Conservation (phyloP, 2,329 filamentous ascomycete genomes). For the Metarhizium humberi region DNA sequence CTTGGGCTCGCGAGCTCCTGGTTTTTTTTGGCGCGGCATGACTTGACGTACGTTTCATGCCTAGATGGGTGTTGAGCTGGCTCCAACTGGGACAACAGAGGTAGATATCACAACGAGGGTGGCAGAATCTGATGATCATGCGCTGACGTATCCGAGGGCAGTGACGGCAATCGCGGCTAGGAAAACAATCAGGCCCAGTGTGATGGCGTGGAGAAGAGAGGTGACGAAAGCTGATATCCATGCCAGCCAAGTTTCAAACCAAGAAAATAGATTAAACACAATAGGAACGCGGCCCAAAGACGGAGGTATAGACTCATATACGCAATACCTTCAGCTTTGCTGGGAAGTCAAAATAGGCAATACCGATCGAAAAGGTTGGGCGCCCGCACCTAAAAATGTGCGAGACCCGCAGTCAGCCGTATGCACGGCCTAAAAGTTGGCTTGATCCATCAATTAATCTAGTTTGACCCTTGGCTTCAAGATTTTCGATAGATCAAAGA, state of each 20-base stretch:
- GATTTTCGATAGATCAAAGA: background rate
- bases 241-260: background rate
- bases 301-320: constrained; percentile 2
- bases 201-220: background rate
- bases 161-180: background rate
- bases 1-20: constrained; percentile 33
- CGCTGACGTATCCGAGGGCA: background rate
- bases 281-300: background rate
- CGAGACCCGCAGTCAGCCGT: constrained; percentile 2
- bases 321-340: constrained; percentile 2
- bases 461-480: background rate
- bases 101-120: background rate
- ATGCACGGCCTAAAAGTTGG: background rate
- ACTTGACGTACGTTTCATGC: background rate
- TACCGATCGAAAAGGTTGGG: constrained; percentile 1
- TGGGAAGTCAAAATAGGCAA: background rate
- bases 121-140: background rate
- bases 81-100: background rate
- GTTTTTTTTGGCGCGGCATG: constrained; percentile 35
- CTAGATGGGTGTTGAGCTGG: background rate
- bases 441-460: constrained; percentile 1
- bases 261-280: background rate
- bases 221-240: background rate
- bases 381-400: background rate
- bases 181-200: background rate